Base-by-base conservation (phyloP, 2,329 filamentous ascomycete species). In the Cercospora sp. region DNA sequence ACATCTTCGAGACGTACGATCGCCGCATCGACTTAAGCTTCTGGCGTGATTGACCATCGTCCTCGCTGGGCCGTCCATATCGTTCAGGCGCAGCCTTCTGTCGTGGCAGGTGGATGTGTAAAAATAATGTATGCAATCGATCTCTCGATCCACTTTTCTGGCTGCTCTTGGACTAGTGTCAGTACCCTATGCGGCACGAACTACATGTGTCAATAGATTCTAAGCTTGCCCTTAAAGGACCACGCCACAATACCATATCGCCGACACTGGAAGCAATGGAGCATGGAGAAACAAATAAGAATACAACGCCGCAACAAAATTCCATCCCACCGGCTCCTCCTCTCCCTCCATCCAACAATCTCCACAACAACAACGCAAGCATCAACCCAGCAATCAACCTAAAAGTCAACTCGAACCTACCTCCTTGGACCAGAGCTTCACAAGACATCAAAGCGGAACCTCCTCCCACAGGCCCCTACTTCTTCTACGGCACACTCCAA, bases 401-500 rank as follows among this genome's bases (percentile, higher is more conserved):
- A 21, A 45, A 45, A 3, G n/a, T 45, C 40, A 43, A 16, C 40
- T 43, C 40, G 2, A 16, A 18, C 13, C 40, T 16, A 1, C 40
- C 40, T 1, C 1, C 43, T 10, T 45, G 43, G 43, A 45, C 9
- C 16, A 45, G 43, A 45, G 43, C 43, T 21, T 45, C 43, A 10
- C 16, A 18, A 9, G 7, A 10, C 5, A 45, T 4, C n/a, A n/a
- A 45, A n/a, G 43, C 9, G 21, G 43, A 45, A 45, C n/a, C 16
- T 18, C 84, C 0, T 81, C 64, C 63, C n/a, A 51, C 61, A 6
- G 66, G 66, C 1, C 6, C 77, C 76, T 80, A 78, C 65, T 81
- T 81, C 70, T 79, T 81, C 71, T 80, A 81, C 65, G 79, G 78
- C 40, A 78, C 79, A 1, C 68, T 81, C n/a, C 70, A 73, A 12